These are phyloP conservation scores for Oryza glumipatula DNA, from an alignment of 176 grass and related monocot species.

Conservation along the genomic window DNA sequence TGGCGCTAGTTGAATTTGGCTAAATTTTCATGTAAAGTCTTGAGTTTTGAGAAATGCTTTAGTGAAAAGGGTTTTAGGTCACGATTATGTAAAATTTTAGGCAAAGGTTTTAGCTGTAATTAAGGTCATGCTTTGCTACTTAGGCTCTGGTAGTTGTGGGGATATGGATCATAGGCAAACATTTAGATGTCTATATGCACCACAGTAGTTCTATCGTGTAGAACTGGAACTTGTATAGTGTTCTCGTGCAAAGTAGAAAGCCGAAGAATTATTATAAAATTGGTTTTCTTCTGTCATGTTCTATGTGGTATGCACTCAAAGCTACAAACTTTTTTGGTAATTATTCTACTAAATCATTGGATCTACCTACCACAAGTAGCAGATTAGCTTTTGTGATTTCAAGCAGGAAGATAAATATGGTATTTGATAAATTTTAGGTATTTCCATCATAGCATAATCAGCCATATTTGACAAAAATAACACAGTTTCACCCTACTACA, in stretches of 20 bases:
- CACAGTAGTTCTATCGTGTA: neutral
- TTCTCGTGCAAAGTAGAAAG: neutral
- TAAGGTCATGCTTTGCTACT: neutral
- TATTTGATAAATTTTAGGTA: constrained; percentile 29
- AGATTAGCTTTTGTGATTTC: neutral
- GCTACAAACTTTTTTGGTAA: neutral
- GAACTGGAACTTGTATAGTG: neutral
- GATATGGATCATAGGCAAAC: neutral
- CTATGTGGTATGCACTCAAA: constrained; percentile 2
- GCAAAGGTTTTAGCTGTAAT: neutral
- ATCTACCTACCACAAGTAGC: neutral
- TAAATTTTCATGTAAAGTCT: neutral
- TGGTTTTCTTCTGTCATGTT: constrained; percentile 4
- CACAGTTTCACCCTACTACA: constrained; percentile 7
- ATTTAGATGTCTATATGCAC: neutral
- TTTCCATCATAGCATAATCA: neutral
- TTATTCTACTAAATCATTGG: constrained; percentile 6
- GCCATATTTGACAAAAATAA: neutral
- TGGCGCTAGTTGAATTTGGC: neutral
- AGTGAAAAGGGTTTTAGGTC: neutral
- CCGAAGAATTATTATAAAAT: neutral
- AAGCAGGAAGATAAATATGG: neutral
- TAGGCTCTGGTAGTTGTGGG: neutral
- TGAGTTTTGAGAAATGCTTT: constrained; percentile 8
- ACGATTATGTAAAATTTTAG: neutral